A percentile compares a stretch with the other conserved stretches of the same genome.
phyloP scores from a whole-genome alignment of 177 flowering plant species.

The Vitis hybrid region DNA sequence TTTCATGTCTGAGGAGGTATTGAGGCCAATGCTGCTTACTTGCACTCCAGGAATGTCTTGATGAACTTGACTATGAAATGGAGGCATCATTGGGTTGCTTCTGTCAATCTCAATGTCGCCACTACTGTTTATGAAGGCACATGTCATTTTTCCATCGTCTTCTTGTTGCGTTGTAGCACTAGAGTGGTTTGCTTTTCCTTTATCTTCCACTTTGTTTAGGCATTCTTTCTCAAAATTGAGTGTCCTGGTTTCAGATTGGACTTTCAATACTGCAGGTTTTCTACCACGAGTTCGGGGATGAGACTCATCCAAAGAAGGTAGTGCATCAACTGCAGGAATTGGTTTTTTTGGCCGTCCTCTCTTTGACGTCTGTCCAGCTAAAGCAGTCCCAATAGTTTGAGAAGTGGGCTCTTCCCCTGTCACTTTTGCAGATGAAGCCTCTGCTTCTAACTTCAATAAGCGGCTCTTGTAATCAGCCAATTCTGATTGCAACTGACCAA shows the following conservation, averaged over 20 bases:
- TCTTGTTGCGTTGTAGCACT: conserved; percentile 10
- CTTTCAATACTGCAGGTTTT: conserved; percentile 17
- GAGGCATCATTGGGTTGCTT: conserved; percentile 16
- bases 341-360: conserved; percentile 38
- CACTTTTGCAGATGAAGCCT: conserved; percentile 25
- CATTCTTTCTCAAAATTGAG: conserved; percentile 18
- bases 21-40: conserved; percentile 4
- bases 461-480: conserved; percentile 28
- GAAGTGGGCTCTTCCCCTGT: conserved; percentile 13
- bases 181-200: conserved; percentile 9
- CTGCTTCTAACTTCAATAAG: conserved; percentile 33
- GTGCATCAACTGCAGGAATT: conserved; percentile 17
- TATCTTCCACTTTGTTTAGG: conserved; percentile 19
- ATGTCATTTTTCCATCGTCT: conserved; percentile 15
- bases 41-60: conserved; percentile 10
- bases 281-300: conserved; percentile 31
- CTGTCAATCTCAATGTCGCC: conserved; percentile 7
- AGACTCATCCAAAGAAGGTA: conserved; percentile 21
- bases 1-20: conserved; percentile 10
- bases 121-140: not conserved
- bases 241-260: conserved; percentile 14
- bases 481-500: conserved; percentile 33
- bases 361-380: conserved; percentile 22
- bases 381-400: conserved; percentile 1
- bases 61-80: conserved; percentile 14